Evolutionary conservation across 208 protist genomes (phyloP).

Genomic region (Acanthamoeba royreba): DNA sequence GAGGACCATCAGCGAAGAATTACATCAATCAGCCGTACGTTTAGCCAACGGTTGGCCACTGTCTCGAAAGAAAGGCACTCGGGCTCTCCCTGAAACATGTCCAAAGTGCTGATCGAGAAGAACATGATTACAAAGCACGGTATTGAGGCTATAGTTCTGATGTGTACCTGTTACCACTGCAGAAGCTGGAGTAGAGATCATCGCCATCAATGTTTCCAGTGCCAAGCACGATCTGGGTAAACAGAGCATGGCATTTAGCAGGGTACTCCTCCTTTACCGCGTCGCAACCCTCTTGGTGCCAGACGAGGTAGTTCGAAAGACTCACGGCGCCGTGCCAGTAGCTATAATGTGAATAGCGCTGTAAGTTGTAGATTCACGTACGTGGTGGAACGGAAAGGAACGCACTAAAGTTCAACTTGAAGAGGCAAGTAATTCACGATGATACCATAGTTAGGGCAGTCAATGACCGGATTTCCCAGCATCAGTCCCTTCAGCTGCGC

Average conservation of each 20-base stretch:
- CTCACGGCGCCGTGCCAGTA: conserved; percentile 26
- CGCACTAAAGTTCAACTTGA: conserved; percentile 9
- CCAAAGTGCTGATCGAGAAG: background rate
- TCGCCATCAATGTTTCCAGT: conserved; percentile 1
- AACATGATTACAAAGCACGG: too few relatives aligned
- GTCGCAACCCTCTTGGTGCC: background rate
- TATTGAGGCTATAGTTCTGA: too few relatives aligned
- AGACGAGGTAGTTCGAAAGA: background rate
- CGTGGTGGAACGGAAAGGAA: too few relatives aligned
- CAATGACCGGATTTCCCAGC: conserved; percentile 48
- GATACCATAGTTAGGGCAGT: conserved; percentile 37
- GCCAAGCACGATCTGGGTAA: background rate
- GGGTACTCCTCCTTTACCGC: background rate
- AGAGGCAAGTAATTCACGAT: background rate
- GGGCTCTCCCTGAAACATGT: background rate
- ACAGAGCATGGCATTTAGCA: background rate
- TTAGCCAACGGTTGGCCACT: background rate
- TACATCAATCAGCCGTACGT: background rate
- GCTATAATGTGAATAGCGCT: too few relatives aligned
- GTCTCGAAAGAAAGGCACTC: background rate
- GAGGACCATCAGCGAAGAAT: too few relatives aligned
- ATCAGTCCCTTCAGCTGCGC: conserved; percentile 8
- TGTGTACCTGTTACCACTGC: background rate
- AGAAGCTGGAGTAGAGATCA: background rate
- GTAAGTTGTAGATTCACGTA: too few relatives aligned